phyloP scores from a whole-genome alignment of 73 alveolate species.

The Paramecium primaurelia region DNA sequence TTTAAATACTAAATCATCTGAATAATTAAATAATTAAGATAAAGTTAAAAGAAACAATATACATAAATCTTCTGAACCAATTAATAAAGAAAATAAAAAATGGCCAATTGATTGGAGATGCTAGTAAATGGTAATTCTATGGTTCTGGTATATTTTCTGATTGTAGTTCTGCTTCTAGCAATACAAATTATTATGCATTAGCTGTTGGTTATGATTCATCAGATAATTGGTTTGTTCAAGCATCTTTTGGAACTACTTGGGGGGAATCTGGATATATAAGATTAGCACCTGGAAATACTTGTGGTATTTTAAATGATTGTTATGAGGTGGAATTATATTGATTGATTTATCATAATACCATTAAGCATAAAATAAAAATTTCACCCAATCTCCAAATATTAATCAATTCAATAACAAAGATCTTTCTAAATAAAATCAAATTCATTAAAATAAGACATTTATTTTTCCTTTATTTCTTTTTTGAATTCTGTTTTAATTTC shows the following conservation, averaged over 20 bases:
- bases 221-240: slow-evolving; percentile 11
- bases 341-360: too few species aligned
- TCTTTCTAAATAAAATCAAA: too few species aligned
- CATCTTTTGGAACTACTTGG: slow-evolving; percentile 47
- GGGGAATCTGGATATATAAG: slow-evolving; percentile 49
- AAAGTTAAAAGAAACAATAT: not conserved
- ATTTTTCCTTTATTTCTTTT: too few species aligned
- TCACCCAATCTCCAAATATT: too few species aligned
- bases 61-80: slow-evolving; percentile 38
- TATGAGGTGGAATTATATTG: too few species aligned
- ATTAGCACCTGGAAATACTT: slow-evolving; percentile 13
- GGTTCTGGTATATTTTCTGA: slow-evolving; percentile 54
- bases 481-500: too few species aligned
- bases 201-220: slow-evolving; percentile 73
- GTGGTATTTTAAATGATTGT: not conserved
- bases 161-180: not conserved
- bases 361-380: too few species aligned
- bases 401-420: too few species aligned
- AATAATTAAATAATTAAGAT: not conserved
- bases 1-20: not conserved
- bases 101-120: not conserved
- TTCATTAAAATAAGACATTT: too few species aligned
- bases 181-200: slow-evolving; percentile 69
- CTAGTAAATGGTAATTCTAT: slow-evolving; percentile 64
- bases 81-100: too few species aligned